Conservation (phyloP, 2,329 filamentous ascomycete species). For the Exophiala calicioides region DNA sequence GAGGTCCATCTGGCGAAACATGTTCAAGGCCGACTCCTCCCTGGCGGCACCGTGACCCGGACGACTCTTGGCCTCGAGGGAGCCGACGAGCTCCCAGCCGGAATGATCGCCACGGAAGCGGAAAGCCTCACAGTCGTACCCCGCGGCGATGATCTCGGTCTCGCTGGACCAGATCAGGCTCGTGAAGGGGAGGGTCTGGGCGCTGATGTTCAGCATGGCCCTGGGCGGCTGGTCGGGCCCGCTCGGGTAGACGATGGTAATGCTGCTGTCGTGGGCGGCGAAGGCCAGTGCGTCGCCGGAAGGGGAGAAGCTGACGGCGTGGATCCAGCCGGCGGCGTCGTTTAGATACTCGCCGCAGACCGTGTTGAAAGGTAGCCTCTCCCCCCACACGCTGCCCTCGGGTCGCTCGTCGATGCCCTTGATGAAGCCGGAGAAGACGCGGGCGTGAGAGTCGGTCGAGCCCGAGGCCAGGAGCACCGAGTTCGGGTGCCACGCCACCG, state of each 20-base stretch:
- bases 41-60: conserved; percentile 61
- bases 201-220: conserved; percentile 87
- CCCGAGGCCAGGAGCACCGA: conserved; percentile 91
- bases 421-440: conserved; percentile 93
- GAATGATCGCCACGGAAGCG: conserved; percentile 75
- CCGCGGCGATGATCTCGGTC: conserved; percentile 90
- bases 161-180: conserved; percentile 91
- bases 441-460: conserved; percentile 93
- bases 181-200: conserved; percentile 88
- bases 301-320: conserved; percentile 89
- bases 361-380: conserved; percentile 95
- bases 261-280: conserved; percentile 90
- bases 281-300: conserved; percentile 92
- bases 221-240: conserved; percentile 86
- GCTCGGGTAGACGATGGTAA: conserved; percentile 93
- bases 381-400: conserved; percentile 87
- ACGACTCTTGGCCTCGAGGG: conserved; percentile 72
- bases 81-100: conserved; percentile 82
- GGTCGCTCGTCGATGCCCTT: conserved; percentile 89
- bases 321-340: conserved; percentile 95
- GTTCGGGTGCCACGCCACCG: conserved; percentile 95
- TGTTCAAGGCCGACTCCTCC: conserved; percentile 93
- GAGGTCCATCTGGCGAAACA: conserved; percentile 98
- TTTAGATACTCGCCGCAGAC: conserved; percentile 96
- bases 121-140: conserved; percentile 79